A percentile compares a stretch with the other conserved stretches of the same genome.
Evolutionary conservation across 257 asterid genomes (phyloP).

Genomic region (Cordia subcordata): DNA sequence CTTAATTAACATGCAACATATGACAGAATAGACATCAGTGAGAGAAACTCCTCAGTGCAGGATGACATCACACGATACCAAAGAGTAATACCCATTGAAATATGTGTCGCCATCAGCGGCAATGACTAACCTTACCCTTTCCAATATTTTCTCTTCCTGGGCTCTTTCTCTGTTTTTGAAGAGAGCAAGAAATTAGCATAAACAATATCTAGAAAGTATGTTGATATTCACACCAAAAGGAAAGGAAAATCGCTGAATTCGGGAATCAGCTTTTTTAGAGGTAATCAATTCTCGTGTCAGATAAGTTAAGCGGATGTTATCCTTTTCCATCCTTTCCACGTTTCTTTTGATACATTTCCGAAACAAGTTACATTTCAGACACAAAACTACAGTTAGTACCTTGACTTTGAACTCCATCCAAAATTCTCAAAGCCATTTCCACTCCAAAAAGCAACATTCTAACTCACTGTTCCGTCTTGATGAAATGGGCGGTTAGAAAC

Average conservation of each 20-base stretch:
- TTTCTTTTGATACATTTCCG: conserved; percentile 1
- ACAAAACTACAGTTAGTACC: conserved; percentile 13
- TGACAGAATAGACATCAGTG: too few relatives aligned
- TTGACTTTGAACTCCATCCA: conserved; percentile 22
- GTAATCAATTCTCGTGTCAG: background rate
- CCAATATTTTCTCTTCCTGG: too few relatives aligned
- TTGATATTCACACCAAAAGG: background rate
- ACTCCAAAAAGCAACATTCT: conserved; percentile 18
- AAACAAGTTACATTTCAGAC: conserved; percentile 6
- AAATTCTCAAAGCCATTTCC: conserved; percentile 20
- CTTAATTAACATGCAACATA: too few relatives aligned
- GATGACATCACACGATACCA: too few relatives aligned
- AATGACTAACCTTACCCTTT: too few relatives aligned
- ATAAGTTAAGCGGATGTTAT: background rate
- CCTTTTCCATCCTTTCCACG: background rate
- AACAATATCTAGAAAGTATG: background rate
- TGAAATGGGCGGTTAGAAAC: conserved; percentile 53
- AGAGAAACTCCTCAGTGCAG: too few relatives aligned
- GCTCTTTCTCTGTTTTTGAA: too few relatives aligned
- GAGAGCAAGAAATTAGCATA: too few relatives aligned
- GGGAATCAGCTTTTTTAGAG: background rate
- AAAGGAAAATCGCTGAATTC: background rate
- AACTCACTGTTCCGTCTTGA: conserved; percentile 57
- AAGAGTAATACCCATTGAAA: too few relatives aligned
- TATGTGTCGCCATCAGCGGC: too few relatives aligned